Conservation (phyloP, 257 asterid species). For the Craterostigma plantagineum region DNA sequence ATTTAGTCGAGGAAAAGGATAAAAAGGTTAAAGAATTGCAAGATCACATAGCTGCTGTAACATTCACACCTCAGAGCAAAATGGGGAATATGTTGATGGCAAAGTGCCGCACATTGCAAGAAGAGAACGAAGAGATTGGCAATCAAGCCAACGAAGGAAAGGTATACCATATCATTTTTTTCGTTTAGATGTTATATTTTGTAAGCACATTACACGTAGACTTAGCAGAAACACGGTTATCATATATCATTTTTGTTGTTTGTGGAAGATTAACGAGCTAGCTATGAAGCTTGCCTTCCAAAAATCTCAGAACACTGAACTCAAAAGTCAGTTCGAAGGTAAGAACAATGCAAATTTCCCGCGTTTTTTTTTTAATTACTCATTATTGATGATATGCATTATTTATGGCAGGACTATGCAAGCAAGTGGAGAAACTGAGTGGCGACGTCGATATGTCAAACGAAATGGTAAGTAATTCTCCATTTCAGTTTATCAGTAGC, state of each 20-base stretch:
- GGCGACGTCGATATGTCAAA: no score
- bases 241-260: background rate
- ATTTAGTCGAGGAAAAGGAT: slow-evolving; percentile 97
- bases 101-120: slow-evolving; percentile 83
- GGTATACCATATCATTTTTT: slow-evolving; percentile 25
- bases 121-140: slow-evolving; percentile 95
- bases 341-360: no score
- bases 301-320: no score
- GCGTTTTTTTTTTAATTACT: no score
- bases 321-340: no score
- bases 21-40: slow-evolving; percentile 81
- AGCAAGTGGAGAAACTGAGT: no score
- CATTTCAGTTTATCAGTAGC: no score
- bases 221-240: background rate
- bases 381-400: no score
- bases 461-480: no score
- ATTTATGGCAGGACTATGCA: no score
- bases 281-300: no score
- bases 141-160: slow-evolving; percentile 97
- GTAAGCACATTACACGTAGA: background rate
- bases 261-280: no score
- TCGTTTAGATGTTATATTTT: background rate
- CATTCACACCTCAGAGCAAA: slow-evolving; percentile 91
- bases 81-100: slow-evolving; percentile 97
- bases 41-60: slow-evolving; percentile 78